phyloP scores from a whole-genome alignment of 768 basidiomycete species.

The Multifurca ochricompacta region DNA sequence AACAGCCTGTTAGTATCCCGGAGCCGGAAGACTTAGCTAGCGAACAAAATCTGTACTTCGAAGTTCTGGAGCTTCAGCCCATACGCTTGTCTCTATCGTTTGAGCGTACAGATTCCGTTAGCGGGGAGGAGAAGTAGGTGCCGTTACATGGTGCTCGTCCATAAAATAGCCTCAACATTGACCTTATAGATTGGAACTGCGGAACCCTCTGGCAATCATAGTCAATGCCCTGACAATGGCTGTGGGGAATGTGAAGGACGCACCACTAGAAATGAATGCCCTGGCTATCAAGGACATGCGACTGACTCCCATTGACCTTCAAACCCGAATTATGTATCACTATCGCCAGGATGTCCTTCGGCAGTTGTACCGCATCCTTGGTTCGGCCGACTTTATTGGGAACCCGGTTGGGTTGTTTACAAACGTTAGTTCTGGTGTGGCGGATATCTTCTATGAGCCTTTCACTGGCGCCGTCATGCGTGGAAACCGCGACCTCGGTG shows the following conservation, averaged over 20 bases:
- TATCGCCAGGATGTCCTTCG: constrained; percentile 90
- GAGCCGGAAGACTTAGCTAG: constrained; percentile 60
- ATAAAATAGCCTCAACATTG: neutral
- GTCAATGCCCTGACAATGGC: constrained; percentile 96
- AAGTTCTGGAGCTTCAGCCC: constrained; percentile 90
- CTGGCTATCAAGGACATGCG: constrained; percentile 93
- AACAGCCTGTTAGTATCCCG: constrained; percentile 55
- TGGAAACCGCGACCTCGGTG: constrained; percentile 88
- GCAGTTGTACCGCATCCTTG: constrained; percentile 92
- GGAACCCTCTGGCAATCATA: constrained; percentile 88
- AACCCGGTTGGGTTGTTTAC: constrained; percentile 97
- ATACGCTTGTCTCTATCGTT: constrained; percentile 90
- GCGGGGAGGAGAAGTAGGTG: constrained; percentile 84
- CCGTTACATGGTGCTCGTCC: neutral
- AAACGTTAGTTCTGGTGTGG: constrained; percentile 95
- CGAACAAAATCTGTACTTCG: constrained; percentile 88
- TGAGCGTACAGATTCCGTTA: constrained; percentile 92
- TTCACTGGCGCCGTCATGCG: constrained; percentile 96
- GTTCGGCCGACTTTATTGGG: constrained; percentile 96
- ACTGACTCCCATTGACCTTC: constrained; percentile 74
- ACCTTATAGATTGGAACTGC: constrained; percentile 51
- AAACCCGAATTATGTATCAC: constrained; percentile 79
- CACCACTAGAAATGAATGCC: constrained; percentile 89
- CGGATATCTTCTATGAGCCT: constrained; percentile 98
- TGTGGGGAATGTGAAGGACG: constrained; percentile 93